These are phyloP conservation scores for Trypanosoma avium DNA, from an alignment of 208 protist genomes.

Conservation along the genomic window DNA sequence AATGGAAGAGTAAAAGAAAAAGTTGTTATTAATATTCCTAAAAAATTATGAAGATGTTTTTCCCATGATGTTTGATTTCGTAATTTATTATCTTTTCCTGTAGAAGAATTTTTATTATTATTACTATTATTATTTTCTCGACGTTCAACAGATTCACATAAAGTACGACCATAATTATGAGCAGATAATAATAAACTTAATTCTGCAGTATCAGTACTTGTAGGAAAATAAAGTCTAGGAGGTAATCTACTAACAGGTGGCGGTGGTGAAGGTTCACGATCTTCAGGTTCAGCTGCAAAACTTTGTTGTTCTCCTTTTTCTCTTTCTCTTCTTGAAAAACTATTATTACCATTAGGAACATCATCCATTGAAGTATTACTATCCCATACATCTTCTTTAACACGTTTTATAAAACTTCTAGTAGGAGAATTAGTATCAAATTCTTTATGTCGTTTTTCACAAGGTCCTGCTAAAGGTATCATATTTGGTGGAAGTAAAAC, in stretches of 20 bases:
- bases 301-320: background rate
- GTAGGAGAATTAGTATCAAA: background rate
- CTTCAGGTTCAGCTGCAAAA: slow-evolving; percentile 12
- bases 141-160: slow-evolving; percentile 37
- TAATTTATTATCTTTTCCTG: background rate
- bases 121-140: background rate
- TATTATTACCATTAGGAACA: background rate
- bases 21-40: slow-evolving; percentile 29
- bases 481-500: slow-evolving; percentile 72
- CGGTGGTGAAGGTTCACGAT: background rate
- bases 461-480: slow-evolving; percentile 48
- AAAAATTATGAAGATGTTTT: background rate
- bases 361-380: slow-evolving; percentile 11
- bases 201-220: slow-evolving; percentile 53
- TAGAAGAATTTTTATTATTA: background rate
- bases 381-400: background rate
- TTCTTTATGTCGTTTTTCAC: background rate
- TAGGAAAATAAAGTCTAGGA: slow-evolving; percentile 78
- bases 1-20: slow-evolving; percentile 29
- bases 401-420: background rate
- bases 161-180: slow-evolving; percentile 39
- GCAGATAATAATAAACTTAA: slow-evolving; percentile 55
- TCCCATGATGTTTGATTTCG: background rate
- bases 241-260: slow-evolving; percentile 34
- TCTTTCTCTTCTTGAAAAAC: background rate